A percentile compares a stretch with the other conserved stretches of the same genome.
Conservation (phyloP, 805 yeast genomes). For the Huiozyma sinensis region DNA sequence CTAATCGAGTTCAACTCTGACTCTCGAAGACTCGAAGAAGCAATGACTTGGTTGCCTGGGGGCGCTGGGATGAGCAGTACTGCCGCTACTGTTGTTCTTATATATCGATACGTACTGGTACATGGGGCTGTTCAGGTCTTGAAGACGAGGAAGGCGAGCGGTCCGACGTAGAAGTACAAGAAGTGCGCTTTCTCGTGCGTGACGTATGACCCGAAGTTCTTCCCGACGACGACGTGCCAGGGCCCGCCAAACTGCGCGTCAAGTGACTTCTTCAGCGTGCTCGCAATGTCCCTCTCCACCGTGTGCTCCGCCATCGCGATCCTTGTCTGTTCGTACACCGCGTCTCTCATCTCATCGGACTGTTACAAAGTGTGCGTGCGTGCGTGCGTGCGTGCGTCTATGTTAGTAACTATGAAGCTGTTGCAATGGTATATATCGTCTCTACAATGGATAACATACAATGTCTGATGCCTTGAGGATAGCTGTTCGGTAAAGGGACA, state of each 20-base stretch:
- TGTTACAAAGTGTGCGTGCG: not conserved
- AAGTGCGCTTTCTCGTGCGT: slow-evolving; percentile 71
- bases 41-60: no score
- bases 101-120: not conserved
- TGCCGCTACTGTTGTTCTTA: not conserved
- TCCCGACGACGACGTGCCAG: slow-evolving; percentile 79
- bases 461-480: slow-evolving; percentile 25
- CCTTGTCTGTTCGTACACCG: slow-evolving; percentile 15
- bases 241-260: slow-evolving; percentile 57
- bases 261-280: slow-evolving; percentile 49
- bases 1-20: no score
- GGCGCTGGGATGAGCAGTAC: no score
- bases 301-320: slow-evolving; percentile 17
- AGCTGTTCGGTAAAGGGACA: not conserved
- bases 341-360: slow-evolving; percentile 24
- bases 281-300: slow-evolving; percentile 46
- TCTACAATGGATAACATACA: slow-evolving; percentile 12
- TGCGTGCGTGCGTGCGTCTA: no score
- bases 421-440: not conserved
- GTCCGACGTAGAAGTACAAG: slow-evolving; percentile 60
- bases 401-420: not conserved
- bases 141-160: slow-evolving; percentile 56
- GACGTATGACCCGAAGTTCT: slow-evolving; percentile 67
- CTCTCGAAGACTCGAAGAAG: no score
- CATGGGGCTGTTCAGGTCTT: slow-evolving; percentile 42